Evolutionary conservation across 495 filamentous ascomycete genomes (phyloP), one percentile per base, ranked within the genome.

Genomic region (Monascus purpureus): DNA sequence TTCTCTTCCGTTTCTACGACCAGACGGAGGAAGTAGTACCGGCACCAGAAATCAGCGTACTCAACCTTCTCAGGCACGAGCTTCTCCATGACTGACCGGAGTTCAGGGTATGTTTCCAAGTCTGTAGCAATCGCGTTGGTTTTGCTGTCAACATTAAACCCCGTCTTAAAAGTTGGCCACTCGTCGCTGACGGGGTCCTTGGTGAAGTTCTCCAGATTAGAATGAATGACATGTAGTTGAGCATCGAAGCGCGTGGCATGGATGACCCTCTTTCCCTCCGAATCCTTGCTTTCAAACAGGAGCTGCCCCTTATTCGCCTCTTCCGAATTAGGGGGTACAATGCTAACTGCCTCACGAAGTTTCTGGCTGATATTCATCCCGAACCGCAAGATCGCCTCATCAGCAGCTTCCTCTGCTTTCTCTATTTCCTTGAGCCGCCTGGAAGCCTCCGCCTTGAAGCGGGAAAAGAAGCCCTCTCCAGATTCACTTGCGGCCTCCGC

Each of bases 1-100:
- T 80, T 75, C 67, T 99, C 90, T 35, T 94, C 85, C n/a, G 77
- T 86, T 60, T 96, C 90, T 39, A 99, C 78, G 14, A 92, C 84
- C 40, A 92, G 77, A 43, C 92, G 65, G 38, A 96, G 61, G 64
- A 95, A 99, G 43, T 95, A 96, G 52, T 99, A 99, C 23, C 90
- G 69, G 42, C 69, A 77, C 92, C 92, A 99, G 53, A 96, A 99
- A 28, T 77, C 72, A 9, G 59, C 70, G 50, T 99, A 99, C 18
- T 85, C 69, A 9, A 94, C 84, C 40, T 69, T 69, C 57, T 86
- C 86, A 12, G 90, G 92, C 13, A 96, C 92, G 31, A 93, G 66
- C 61, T 80, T 87, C 68, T 94, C 92, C 90, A 95, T 96, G 3
- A 87, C 85, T 25, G 70, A 54, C 37, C 90, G 69, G 38, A 99